Conservation (phyloP, 495 filamentous ascomycete species). For the Neurospora sp. region DNA sequence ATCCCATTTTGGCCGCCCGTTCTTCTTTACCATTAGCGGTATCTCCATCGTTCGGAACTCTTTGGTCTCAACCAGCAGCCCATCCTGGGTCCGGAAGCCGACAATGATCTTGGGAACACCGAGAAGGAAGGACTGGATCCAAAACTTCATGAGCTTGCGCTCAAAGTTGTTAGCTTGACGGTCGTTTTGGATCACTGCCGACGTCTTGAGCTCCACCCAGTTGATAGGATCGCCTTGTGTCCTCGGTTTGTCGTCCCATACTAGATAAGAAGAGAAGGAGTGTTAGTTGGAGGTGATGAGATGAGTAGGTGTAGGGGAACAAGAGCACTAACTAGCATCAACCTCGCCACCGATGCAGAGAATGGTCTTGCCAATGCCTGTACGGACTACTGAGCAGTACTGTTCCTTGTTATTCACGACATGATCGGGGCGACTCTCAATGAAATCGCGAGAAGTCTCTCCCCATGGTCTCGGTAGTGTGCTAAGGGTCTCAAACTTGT, state of each 20-base stretch:
- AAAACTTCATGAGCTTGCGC: conserved; percentile 85
- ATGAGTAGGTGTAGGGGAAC: not conserved
- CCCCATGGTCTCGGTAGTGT: conserved; percentile 66
- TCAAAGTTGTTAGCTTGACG: conserved; percentile 67
- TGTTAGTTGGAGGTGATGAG: not conserved
- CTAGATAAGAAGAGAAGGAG: conserved; percentile 24
- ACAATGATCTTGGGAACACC: conserved; percentile 88
- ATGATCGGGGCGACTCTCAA: conserved; percentile 61
- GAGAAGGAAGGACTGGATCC: conserved; percentile 91
- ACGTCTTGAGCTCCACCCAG: conserved; percentile 94
- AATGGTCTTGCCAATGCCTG: conserved; percentile 62
- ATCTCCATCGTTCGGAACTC: conserved; percentile 71
- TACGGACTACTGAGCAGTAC: conserved; percentile 87
- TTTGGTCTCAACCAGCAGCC: conserved; percentile 58
- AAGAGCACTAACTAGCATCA: conserved; percentile 57
- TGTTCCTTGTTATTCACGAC: conserved; percentile 80
- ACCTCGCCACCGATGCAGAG: conserved; percentile 90
- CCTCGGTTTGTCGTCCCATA: conserved; percentile 73
- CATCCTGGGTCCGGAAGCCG: conserved; percentile 68
- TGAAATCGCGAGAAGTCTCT: conserved; percentile 56
- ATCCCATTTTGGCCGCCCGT: conserved; percentile 64
- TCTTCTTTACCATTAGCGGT: conserved; percentile 57
- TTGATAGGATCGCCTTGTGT: conserved; percentile 58
- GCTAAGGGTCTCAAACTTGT: conserved; percentile 89
- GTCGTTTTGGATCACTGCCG: conserved; percentile 53